Evolutionary conservation across 73 alveolate species (phyloP), one percentile per base, ranked within the genome.

Genomic region (Paramecium sonneborni): DNA sequence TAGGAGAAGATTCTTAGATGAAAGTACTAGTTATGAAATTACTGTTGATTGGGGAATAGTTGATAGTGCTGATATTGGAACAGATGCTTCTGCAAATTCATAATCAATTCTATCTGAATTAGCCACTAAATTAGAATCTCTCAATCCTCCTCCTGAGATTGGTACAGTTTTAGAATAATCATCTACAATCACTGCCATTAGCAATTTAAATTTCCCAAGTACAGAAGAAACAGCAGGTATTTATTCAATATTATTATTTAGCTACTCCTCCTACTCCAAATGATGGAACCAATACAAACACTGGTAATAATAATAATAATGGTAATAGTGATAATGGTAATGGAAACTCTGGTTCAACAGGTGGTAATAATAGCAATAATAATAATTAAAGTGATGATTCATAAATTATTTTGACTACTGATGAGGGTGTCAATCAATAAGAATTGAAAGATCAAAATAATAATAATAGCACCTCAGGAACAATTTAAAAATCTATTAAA

Each of bases 1-100:
- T 12, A 79, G 43, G 14, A 79, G 90, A 79, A 72, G 86, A 72
- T 79, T 79, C 43, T 44, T 79, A 20, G 69, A 38, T 23, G 90
- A 46, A 43, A 43, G 26, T 11, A 24, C 24, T 12, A 26, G 28
- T 6, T 21, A 38, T 7, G 14, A 43, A 39, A 2, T 79, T 8
- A 46, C 39, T 10, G 90, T 79, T 0, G 72, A 79, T 46, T 79
- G 90, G 90, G 90, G 76, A n/a, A 30, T 30, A 0, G 90, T 46
- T 37, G 90, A 79, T 44, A 21, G 52, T 18, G 69, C 90, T 24
- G 76, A 21, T 7, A 79, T 79, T 8, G 90, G 90, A 24, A 24
- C 74, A 43, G 55, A 32, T 0, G 90, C 7, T 5, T 57, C 76
- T 12, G 10, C 44, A 18, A 18, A 79, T n/a, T 39, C 90, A 10